Conservation (phyloP, 768 basidiomycete genomes). For the Lyophyllum semitale region DNA sequence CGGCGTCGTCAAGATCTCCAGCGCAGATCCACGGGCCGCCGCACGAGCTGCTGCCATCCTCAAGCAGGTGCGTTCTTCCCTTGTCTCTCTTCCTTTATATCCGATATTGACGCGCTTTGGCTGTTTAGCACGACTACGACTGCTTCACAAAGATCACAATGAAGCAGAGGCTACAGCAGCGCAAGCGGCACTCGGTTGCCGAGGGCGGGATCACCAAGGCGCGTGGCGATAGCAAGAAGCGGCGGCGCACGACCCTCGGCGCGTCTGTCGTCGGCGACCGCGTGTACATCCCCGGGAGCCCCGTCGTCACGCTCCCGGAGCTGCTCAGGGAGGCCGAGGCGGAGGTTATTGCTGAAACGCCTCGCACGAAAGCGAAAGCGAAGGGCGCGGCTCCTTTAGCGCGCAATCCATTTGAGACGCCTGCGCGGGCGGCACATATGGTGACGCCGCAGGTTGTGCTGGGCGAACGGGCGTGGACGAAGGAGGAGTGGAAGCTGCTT, state of each 20-base stretch:
- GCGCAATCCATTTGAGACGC: slow-evolving; percentile 31
- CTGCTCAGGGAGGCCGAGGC: slow-evolving; percentile 61
- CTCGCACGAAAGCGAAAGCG: neutral
- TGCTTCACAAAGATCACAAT: slow-evolving; percentile 58
- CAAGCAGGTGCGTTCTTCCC: slow-evolving; percentile 62
- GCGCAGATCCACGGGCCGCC: slow-evolving; percentile 82
- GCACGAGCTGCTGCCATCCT: slow-evolving; percentile 93
- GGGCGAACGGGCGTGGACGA: slow-evolving; percentile 54
- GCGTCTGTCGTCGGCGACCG: slow-evolving; percentile 48
- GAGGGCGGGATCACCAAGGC: slow-evolving; percentile 33
- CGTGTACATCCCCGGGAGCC: slow-evolving; percentile 58
- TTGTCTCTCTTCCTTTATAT: neutral
- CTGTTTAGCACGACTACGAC: slow-evolving; percentile 82
- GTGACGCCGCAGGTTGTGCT: neutral
- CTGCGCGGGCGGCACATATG: slow-evolving; percentile 10
- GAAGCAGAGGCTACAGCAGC: slow-evolving; percentile 24
- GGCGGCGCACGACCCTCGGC: slow-evolving; percentile 16
- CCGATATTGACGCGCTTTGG: neutral
- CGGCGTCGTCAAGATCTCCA: slow-evolving; percentile 82
- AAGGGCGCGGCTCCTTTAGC: neutral
- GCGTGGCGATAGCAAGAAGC: neutral
- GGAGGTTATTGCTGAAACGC: slow-evolving; percentile 35
- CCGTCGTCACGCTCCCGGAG: slow-evolving; percentile 52
- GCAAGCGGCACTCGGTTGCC: slow-evolving; percentile 26
- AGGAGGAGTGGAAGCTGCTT: slow-evolving; percentile 78